Evolutionary conservation across 192 early-diverging fungal genomes (phyloP).

Genomic region (Funneliformis geosporum): DNA sequence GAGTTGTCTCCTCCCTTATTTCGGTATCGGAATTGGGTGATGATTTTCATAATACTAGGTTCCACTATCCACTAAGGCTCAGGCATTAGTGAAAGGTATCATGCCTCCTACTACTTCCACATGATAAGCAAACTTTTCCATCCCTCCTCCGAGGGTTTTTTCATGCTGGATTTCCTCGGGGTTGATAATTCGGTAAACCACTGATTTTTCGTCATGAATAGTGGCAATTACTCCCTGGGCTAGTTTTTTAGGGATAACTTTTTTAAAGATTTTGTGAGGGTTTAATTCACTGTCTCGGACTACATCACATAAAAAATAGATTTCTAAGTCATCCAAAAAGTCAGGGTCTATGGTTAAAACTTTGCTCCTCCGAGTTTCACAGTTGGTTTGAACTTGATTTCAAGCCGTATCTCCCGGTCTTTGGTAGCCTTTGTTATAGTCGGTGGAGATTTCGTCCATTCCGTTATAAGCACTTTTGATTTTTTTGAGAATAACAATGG

Average conservation of each 20-base stretch:
- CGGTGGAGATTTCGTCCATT: neutral
- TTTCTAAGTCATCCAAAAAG: slow-evolving; percentile 11
- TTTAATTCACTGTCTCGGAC: neutral
- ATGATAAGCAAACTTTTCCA: slow-evolving; percentile 18
- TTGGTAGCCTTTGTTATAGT: slow-evolving; percentile 10
- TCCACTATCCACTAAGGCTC: neutral
- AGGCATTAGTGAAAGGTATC: slow-evolving; percentile 8
- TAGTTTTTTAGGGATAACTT: neutral
- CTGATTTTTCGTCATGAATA: neutral
- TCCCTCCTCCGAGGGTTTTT: slow-evolving; percentile 5
- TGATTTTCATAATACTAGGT: no score
- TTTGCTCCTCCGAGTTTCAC: neutral
- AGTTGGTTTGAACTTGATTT: slow-evolving; percentile 4
- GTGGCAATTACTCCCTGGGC: neutral
- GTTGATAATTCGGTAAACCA: slow-evolving; percentile 17
- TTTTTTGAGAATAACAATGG: slow-evolving; percentile 4
- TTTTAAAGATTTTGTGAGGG: neutral
- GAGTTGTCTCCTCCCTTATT: neutral
- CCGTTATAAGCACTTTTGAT: slow-evolving; percentile 4
- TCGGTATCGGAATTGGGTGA: neutral
- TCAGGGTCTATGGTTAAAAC: slow-evolving; percentile 9
- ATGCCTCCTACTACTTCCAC: slow-evolving; percentile 11
- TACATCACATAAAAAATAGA: slow-evolving; percentile 6
- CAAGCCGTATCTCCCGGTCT: neutral
- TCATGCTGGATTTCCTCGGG: slow-evolving; percentile 15